phyloP scores from a whole-genome alignment of 805 yeast species.

The Saccharomycopsis sp. region DNA sequence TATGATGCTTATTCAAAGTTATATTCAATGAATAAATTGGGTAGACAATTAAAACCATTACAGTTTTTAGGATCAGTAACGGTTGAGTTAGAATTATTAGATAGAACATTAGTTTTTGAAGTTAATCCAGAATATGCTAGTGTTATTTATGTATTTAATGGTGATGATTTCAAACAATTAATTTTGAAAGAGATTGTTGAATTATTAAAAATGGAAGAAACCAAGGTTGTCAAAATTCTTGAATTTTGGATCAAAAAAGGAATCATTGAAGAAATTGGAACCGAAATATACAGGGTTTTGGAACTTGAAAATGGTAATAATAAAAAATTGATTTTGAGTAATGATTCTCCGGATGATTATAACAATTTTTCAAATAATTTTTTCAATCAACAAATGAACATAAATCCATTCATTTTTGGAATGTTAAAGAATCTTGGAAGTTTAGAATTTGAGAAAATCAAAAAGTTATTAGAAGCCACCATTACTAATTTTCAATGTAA shows the following conservation, averaged over 20 bases:
- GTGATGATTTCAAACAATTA: slow-evolving; percentile 24
- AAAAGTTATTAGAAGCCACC: slow-evolving; percentile 47
- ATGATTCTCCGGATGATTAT: too few species aligned
- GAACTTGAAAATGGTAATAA: slow-evolving; percentile 25
- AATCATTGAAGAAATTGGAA: slow-evolving; percentile 35
- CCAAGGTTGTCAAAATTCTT: slow-evolving; percentile 30
- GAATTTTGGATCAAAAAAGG: slow-evolving; percentile 56
- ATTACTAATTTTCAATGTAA: slow-evolving; percentile 28
- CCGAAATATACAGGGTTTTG: slow-evolving; percentile 29
- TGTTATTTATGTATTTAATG: slow-evolving; percentile 38
- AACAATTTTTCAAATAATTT: too few species aligned
- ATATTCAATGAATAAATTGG: slow-evolving; percentile 38
- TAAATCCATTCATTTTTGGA: slow-evolving; percentile 38
- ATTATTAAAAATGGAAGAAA: slow-evolving; percentile 34
- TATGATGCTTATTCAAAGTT: slow-evolving; percentile 34
- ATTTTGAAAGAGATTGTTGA: slow-evolving; percentile 27
- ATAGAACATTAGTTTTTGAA: slow-evolving; percentile 29
- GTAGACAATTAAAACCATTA: slow-evolving; percentile 47
- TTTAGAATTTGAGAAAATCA: slow-evolving; percentile 38
- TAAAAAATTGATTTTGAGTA: background rate
- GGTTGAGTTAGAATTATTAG: slow-evolving; percentile 46
- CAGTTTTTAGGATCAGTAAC: slow-evolving; percentile 54
- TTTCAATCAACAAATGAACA: too few species aligned
- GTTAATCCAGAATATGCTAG: slow-evolving; percentile 68
- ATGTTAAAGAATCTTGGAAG: slow-evolving; percentile 49